Base-by-base conservation (phyloP, 148 eudicot genomes). In the Linanthus parryae region DNA sequence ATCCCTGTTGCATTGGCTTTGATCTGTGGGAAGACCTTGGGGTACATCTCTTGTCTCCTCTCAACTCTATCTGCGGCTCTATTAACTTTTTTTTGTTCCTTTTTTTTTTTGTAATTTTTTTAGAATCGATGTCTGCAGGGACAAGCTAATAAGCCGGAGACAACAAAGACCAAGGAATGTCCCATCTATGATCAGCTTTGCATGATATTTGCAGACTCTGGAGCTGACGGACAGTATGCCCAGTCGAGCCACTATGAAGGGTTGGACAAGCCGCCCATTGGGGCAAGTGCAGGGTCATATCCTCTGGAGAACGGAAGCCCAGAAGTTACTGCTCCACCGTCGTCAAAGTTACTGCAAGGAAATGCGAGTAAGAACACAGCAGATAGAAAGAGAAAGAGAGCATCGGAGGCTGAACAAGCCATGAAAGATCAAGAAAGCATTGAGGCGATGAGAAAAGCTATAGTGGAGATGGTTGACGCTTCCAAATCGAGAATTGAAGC, bases 171-270 rank as follows among this genome's bases (percentile, higher is more conserved):
- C 37, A 87, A 80, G 78, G 95, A 83, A 11, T 80, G 91, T 62
- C 82, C 91, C 25, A 87, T 83, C 13, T 80, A 69, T 53, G 91
- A 73, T 31, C 91, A 87, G 39, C 64, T 87, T 40, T 73, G 87
- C 72, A 60, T 75, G 17, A 83, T 87, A 53, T 87, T 87, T 29
- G 82, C 82, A 21, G 91, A 83, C 52, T 56, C 79, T 11, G 80
- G 70, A 16, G 74, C 74, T 35, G 78, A 77, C 28, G 95, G 95
- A 11, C 75, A 74, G 60, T 87, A 80, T 68, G 95, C 95, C 31
- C 95, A 83, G 53, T 87, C 95, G 28, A 86, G 95, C 61, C 90
- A 85, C 66, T 85, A 82, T 39, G 82, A 59, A 66, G 84, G 56
- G 36, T 28, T 82, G 40, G 73, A 70, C 64, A 79, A 69, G 61